These are phyloP conservation scores for Suillus ampliporus DNA, from an alignment of 768 basidiomycete species.

Conservation along the genomic window DNA sequence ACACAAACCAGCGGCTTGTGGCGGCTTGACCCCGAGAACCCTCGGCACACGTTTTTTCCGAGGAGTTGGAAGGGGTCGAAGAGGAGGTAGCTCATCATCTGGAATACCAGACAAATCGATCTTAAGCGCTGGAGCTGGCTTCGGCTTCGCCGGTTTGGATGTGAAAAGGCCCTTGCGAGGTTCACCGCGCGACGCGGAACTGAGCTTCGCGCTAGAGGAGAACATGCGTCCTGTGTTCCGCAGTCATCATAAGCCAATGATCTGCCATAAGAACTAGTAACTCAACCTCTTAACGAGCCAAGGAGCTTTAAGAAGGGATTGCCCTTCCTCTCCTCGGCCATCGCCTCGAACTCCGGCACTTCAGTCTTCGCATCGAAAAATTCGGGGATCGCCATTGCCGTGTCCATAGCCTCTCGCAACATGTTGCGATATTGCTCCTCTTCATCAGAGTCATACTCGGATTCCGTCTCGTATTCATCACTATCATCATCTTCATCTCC, in stretches of 20 bases:
- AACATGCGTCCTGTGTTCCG: constrained; percentile 65
- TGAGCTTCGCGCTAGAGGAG: constrained; percentile 50
- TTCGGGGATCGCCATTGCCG: constrained; percentile 59
- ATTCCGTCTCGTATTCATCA: constrained; percentile 43
- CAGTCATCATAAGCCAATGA: constrained; percentile 11
- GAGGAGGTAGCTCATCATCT: constrained; percentile 15
- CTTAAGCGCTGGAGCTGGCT: constrained; percentile 10
- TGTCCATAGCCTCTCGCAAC: constrained; percentile 76
- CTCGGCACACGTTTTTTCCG: constrained; percentile 16
- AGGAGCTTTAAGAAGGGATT: constrained; percentile 84
- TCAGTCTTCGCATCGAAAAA: constrained; percentile 57
- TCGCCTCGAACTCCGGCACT: constrained; percentile 49
- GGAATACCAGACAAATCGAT: constrained; percentile 16
- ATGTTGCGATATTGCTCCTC: constrained; percentile 68
- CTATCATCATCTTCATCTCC: constrained; percentile 44
- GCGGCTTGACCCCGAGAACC: neutral
- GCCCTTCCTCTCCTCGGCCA: constrained; percentile 58
- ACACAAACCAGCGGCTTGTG: constrained; percentile 17
- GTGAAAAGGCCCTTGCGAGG: constrained; percentile 37
- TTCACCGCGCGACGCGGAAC: constrained; percentile 40
- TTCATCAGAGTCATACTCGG: constrained; percentile 67
- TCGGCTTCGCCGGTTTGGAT: constrained; percentile 18
- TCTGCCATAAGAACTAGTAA: neutral
- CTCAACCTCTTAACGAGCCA: constrained; percentile 71
- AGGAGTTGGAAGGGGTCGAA: constrained; percentile 14